A percentile compares a stretch with the other conserved stretches of the same genome.
These are phyloP conservation scores for Pyrrhoderma lamaoense DNA, from an alignment of 1,284 basidiomycete species.

Conservation along the genomic window DNA sequence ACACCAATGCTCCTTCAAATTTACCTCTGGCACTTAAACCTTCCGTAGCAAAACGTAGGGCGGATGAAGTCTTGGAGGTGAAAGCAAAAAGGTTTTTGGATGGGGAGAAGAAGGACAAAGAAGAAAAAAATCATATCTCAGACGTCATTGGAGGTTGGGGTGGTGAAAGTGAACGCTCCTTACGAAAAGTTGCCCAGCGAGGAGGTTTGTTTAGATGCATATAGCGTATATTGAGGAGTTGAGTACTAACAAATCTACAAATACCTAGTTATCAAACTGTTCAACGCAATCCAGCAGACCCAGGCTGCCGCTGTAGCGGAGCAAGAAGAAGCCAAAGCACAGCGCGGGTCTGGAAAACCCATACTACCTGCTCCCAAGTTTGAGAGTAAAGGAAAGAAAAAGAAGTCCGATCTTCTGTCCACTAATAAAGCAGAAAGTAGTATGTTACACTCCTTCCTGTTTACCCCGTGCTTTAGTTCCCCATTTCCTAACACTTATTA, in stretches of 20 bases:
- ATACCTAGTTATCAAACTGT: slow-evolving; percentile 66
- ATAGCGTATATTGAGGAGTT: too few species aligned
- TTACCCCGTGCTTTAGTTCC: background rate
- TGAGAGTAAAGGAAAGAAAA: slow-evolving; percentile 35
- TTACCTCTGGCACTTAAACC: slow-evolving; percentile 71
- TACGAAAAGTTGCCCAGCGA: slow-evolving; percentile 76
- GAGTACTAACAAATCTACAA: background rate
- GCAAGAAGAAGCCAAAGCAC: slow-evolving; percentile 49
- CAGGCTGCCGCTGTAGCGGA: slow-evolving; percentile 47
- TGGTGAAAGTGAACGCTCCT: slow-evolving; percentile 63
- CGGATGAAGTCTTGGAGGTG: slow-evolving; percentile 65
- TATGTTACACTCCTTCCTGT: slow-evolving; percentile 22
- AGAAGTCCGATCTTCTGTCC: slow-evolving; percentile 35
- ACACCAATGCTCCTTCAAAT: slow-evolving; percentile 56
- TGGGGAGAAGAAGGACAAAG: slow-evolving; percentile 66
- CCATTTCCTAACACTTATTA: slow-evolving; percentile 28
- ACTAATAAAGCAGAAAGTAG: slow-evolving; percentile 48
- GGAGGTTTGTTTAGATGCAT: slow-evolving; percentile 52
- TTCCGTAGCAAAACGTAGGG: slow-evolving; percentile 55
- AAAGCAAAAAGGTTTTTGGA: slow-evolving; percentile 63
- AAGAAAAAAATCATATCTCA: slow-evolving; percentile 61
- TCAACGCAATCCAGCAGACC: slow-evolving; percentile 76
- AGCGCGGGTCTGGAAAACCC: slow-evolving; percentile 65
- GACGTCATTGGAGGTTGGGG: slow-evolving; percentile 83
- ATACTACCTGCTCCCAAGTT: slow-evolving; percentile 57